phyloP scores from a whole-genome alignment of 441 rosid genomes.

The Gossypium gossypioides region DNA sequence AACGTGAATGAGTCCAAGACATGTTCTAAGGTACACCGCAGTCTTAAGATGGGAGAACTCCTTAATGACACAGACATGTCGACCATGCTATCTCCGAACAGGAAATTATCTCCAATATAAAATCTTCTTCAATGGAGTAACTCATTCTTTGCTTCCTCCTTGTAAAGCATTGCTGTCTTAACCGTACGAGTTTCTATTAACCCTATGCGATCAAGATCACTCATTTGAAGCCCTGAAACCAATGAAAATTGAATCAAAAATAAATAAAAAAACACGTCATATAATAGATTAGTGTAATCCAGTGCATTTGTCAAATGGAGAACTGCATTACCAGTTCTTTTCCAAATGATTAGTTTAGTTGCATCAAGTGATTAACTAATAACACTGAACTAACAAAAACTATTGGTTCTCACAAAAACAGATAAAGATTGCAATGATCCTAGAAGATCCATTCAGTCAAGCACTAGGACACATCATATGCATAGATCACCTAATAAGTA shows the following conservation, averaged over 20 bases:
- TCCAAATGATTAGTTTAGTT: not conserved
- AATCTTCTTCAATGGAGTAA: not conserved
- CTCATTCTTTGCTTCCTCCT: constrained; percentile 1
- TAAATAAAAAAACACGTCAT: not conserved
- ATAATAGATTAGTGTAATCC: not conserved
- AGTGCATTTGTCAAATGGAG: not conserved
- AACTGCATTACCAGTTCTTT: not conserved
- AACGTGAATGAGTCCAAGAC: not conserved
- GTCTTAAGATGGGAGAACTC: not conserved
- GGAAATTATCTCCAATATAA: not conserved
- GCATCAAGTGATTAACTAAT: not conserved
- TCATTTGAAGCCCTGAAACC: constrained; percentile 13
- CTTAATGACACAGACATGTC: not conserved
- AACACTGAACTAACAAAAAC: not conserved
- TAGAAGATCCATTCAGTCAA: not conserved
- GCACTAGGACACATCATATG: not conserved
- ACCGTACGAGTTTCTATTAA: not conserved
- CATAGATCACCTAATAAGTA: not conserved
- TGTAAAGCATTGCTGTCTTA: not conserved
- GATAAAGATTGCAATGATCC: not conserved
- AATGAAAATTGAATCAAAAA: not conserved
- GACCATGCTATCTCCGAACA: not conserved
- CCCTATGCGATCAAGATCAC: not conserved
- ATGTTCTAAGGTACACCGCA: not conserved
- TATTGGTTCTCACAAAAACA: not conserved